phyloP scores from a whole-genome alignment of 176 grass and related monocot genomes.

The Oryza nivara region DNA sequence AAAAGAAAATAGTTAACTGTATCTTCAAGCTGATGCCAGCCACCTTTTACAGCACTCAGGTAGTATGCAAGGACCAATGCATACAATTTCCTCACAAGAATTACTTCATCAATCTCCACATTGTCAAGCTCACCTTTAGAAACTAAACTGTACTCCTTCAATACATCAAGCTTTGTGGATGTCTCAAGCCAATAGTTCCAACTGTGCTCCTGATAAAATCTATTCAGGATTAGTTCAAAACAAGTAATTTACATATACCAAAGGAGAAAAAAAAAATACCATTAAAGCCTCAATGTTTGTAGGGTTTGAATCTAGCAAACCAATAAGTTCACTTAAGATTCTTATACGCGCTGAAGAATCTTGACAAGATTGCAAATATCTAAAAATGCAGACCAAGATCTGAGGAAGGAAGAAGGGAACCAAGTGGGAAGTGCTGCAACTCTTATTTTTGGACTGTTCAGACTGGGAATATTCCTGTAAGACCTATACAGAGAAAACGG shows the following conservation, averaged over 20 bases:
- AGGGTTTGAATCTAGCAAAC: constrained; percentile 69
- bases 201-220: constrained; percentile 64
- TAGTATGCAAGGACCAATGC: constrained; percentile 76
- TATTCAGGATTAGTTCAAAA: constrained; percentile 33
- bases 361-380: constrained; percentile 68
- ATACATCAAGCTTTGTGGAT: constrained; percentile 63
- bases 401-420: constrained; percentile 73
- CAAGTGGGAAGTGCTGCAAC: constrained; percentile 36
- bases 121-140: constrained; percentile 41
- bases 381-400: constrained; percentile 77
- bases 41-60: constrained; percentile 85
- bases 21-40: constrained; percentile 93
- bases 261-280: constrained; percentile 46
- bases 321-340: constrained; percentile 67
- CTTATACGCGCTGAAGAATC: constrained; percentile 61
- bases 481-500: constrained; percentile 48
- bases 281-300: constrained; percentile 80
- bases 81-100: constrained; percentile 85
- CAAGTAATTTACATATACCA: constrained; percentile 35
- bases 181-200: constrained; percentile 79
- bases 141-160: constrained; percentile 62
- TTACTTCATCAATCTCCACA: constrained; percentile 48
- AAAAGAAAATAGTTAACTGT: constrained; percentile 80
- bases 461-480: constrained; percentile 52
- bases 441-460: constrained; percentile 57